Percentiles rank a stretch among this genome's conserved stretches.
Conservation (phyloP, 2,329 filamentous ascomycete genomes). For the Chaetomium sp. region DNA sequence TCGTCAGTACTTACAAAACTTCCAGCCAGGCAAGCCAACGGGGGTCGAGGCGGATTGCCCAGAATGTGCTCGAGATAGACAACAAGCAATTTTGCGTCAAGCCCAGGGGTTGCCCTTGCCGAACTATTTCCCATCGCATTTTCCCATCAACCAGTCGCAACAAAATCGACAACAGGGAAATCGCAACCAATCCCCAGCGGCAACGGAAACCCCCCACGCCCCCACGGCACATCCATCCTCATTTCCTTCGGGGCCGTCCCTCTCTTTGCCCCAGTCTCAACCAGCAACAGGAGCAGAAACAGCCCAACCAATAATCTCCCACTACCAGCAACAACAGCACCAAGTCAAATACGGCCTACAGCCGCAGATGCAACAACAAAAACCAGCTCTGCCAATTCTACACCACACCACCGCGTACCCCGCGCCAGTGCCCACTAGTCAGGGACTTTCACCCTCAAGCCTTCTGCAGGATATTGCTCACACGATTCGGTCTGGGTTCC, state of each 20-base stretch:
- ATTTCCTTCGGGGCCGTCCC: too few species aligned
- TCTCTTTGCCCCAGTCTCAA: background rate
- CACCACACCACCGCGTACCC: slow-evolving; percentile 26
- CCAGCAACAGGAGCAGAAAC: slow-evolving; percentile 3
- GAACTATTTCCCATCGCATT: background rate
- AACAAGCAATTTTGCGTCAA: slow-evolving; percentile 2
- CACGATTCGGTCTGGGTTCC: slow-evolving; percentile 40
- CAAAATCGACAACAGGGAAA: too few species aligned
- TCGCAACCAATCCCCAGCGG: too few species aligned
- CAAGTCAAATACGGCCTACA: background rate
- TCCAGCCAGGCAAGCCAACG: background rate
- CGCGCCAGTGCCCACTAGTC: too few species aligned
- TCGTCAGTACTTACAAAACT: too few species aligned
- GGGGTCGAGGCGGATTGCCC: slow-evolving; percentile 1
- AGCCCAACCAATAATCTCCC: background rate
- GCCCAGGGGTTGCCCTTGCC: background rate
- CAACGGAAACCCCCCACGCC: too few species aligned
- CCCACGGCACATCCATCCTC: too few species aligned
- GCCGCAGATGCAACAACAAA: background rate
- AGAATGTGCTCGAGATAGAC: slow-evolving; percentile 6
- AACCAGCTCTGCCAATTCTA: slow-evolving; percentile 29
- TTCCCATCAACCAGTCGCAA: background rate
- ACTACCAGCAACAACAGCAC: too few species aligned
- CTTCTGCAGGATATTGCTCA: slow-evolving; percentile 37
- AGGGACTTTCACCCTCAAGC: background rate